Base-by-base conservation (phyloP, 441 rosid species). In the Geranium incanum region DNA sequence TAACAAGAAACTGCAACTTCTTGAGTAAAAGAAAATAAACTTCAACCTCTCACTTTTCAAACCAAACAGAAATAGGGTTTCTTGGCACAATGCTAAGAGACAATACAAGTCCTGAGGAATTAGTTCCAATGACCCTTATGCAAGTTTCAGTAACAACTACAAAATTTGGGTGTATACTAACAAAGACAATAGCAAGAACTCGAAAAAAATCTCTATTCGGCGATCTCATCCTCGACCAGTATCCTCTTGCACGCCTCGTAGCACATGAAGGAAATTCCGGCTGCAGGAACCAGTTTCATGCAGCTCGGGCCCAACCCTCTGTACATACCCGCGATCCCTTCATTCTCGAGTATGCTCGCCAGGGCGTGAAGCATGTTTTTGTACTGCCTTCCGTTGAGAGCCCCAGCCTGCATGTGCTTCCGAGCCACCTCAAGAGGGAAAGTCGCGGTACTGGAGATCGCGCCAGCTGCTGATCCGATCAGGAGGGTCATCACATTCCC, bases 241-340 rank as follows among this genome's bases (percentile, higher is more conserved):
- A 94, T 86, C 87, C 85, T 86, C 82, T 94, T 94, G 84, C 89
- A 85, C 6, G 97, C 97, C 76, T 94, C 97, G 75, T 92, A 94
- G 76, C 99, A 94, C 99, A 94, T 94, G 78, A 94, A 94, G 6
- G 99, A 92, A 77, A 94, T 92, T 72, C 99, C 99, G 9, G 97
- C 99, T 39, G 99, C 97, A 57, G 99, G 99, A 52, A 94, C 99
- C 86, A 94, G 74, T 85, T 94, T 94, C 92, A 94, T 79, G 87
- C 97, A 94, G 78, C 99, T 94, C 0, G 99, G 97, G 55, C 97
- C 99, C 72, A 94, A 74, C 37, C 99, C 99, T 77, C 85, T 92
- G 71, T 92, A 94, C 67, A 93, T 79, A 70, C 99, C 99, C 0
- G 64, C 84, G 36, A 94, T 67, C 70, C 99, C 97, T 81, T 89